A percentile compares a stretch with the other conserved stretches of the same genome.
Conservation (phyloP, 129 eudicot species). For the Erigeron canadensis region DNA sequence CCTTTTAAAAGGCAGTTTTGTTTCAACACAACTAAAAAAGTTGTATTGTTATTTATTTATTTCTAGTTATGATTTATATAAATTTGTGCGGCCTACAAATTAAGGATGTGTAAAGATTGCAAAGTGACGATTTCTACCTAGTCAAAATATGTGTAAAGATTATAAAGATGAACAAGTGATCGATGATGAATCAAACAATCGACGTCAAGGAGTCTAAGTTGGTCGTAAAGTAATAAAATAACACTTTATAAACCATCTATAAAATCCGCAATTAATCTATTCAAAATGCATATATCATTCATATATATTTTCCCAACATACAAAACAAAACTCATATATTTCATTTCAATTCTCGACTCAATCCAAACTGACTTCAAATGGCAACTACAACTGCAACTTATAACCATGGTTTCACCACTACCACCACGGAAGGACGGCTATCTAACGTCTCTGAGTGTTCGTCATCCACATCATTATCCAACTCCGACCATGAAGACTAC, state of each 20-base stretch:
- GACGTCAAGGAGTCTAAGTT: neutral
- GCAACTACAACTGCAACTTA: neutral
- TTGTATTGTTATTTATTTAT: too few species aligned
- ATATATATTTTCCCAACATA: neutral
- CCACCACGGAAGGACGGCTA: slow-evolving; percentile 1
- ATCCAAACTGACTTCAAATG: neutral
- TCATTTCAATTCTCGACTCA: too few species aligned
- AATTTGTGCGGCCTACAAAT: too few species aligned
- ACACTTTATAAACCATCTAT: slow-evolving; percentile 10
- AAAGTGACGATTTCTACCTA: neutral
- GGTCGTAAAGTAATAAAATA: neutral
- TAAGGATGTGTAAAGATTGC: neutral
- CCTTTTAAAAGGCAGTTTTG: too few species aligned
- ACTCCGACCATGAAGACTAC: slow-evolving; percentile 56
- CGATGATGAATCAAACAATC: too few species aligned
- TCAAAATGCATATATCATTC: neutral
- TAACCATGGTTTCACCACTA: neutral
- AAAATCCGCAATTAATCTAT: neutral
- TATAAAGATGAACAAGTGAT: too few species aligned
- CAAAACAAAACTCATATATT: neutral
- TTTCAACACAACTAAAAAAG: too few species aligned
- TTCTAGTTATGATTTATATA: too few species aligned
- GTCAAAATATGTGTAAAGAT: neutral
- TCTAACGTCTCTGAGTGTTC: slow-evolving; percentile 27
- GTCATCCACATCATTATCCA: slow-evolving; percentile 26